Conservation (phyloP, 768 basidiomycete species). For the Fibroporia radiculosa region DNA sequence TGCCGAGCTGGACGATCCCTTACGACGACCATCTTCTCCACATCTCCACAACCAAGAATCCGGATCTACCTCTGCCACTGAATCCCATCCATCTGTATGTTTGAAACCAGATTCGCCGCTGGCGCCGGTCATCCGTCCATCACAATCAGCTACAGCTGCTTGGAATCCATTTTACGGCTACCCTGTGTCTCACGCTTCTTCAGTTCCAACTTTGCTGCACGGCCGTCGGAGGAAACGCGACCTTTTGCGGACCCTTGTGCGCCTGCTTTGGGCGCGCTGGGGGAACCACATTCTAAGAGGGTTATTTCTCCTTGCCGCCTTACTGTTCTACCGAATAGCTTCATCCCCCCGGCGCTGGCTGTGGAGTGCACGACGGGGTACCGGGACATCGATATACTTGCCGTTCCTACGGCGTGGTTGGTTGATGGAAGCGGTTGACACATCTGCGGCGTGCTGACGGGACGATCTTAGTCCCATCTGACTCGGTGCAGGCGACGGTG, state of each 20-base stretch:
- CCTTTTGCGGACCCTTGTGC: constrained; percentile 50
- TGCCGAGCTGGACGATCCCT: constrained; percentile 42
- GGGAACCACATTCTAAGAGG: constrained; percentile 17
- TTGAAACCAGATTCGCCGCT: background rate
- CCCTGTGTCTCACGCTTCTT: constrained; percentile 33
- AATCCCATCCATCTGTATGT: constrained; percentile 4
- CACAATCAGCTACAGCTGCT: constrained; percentile 51
- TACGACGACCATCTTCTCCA: constrained; percentile 15
- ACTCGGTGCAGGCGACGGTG: too few species aligned
- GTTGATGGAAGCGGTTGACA: too few species aligned
- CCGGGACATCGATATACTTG: too few species aligned
- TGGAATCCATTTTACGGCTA: constrained; percentile 76
- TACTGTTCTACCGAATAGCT: background rate
- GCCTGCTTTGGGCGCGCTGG: constrained; percentile 67
- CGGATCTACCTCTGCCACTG: background rate
- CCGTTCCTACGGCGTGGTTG: too few species aligned
- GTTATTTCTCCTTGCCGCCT: background rate
- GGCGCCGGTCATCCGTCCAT: background rate
- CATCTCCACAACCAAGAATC: background rate
- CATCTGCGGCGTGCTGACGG: too few species aligned
- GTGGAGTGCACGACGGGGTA: too few species aligned
- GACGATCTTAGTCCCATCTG: too few species aligned
- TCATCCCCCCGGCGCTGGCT: too few species aligned
- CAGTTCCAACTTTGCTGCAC: constrained; percentile 41
- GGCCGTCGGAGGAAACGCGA: constrained; percentile 67